These are phyloP conservation scores for Linderniella brevidens DNA, from an alignment of 257 asterid genomes.

Conservation along the genomic window DNA sequence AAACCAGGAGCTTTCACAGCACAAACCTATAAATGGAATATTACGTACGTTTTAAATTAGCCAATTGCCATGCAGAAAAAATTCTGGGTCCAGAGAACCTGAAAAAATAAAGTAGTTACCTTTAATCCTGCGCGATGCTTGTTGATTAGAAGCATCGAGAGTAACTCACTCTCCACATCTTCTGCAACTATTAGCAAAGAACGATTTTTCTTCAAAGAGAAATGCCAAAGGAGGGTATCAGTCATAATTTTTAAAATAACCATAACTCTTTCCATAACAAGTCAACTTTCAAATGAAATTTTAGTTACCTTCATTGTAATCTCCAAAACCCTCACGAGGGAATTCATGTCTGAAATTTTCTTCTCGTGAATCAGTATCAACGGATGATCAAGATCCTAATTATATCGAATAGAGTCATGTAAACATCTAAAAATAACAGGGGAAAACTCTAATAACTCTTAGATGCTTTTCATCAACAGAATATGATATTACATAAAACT, in stretches of 20 bases:
- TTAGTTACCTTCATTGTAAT: conserved; percentile 61
- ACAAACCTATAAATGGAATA: conserved; percentile 38
- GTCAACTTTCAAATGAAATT: too few species aligned
- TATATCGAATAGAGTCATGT: conserved; percentile 1
- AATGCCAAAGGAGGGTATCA: background rate
- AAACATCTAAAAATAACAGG: background rate
- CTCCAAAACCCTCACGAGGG: conserved; percentile 66
- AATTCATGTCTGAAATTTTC: conserved; percentile 57
- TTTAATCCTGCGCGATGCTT: conserved; percentile 89
- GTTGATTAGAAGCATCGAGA: conserved; percentile 79
- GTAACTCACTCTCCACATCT: conserved; percentile 92
- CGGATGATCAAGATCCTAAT: conserved; percentile 83
- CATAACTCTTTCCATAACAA: too few species aligned
- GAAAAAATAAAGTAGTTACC: conserved; percentile 16
- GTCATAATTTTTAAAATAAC: too few species aligned
- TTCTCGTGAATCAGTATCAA: conserved; percentile 77
- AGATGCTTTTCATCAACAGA: background rate
- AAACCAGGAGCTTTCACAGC: conserved; percentile 96
- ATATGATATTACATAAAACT: background rate
- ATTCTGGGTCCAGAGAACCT: too few species aligned
- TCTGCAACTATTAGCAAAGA: conserved; percentile 76
- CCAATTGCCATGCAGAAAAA: too few species aligned
- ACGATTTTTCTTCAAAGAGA: conserved; percentile 45
- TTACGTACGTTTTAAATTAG: too few species aligned
- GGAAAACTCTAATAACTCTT: background rate